Percentiles rank a stretch among this genome's conserved stretches.
phyloP scores from a whole-genome alignment of 768 basidiomycete species.

The Amanita fuliginea region DNA sequence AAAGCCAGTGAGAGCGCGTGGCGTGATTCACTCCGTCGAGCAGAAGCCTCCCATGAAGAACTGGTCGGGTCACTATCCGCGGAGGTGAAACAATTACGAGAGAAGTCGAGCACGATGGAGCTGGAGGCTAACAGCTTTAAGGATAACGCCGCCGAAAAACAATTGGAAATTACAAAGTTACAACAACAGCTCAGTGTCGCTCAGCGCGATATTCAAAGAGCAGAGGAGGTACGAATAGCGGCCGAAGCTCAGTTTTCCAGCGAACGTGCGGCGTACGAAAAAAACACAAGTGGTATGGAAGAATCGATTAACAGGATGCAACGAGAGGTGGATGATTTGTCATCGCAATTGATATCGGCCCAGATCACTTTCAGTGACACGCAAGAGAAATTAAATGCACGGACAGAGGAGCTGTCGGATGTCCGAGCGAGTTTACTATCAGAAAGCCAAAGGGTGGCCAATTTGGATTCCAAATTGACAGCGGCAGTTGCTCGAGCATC shows the following conservation, averaged over 20 bases:
- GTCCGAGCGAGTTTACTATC: conserved; percentile 8
- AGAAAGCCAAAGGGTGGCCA: conserved; percentile 10
- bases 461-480: conserved; percentile 13
- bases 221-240: neutral
- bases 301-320: conserved; percentile 5
- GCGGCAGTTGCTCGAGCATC: conserved; percentile 10
- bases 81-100: conserved; percentile 2
- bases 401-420: conserved; percentile 6
- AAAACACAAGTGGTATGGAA: conserved; percentile 4
- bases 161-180: conserved; percentile 5
- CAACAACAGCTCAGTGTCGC: conserved; percentile 4
- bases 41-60: neutral
- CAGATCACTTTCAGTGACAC: neutral
- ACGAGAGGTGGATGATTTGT: conserved; percentile 8
- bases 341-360: conserved; percentile 7
- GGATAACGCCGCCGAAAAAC: conserved; percentile 4
- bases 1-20: neutral
- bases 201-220: neutral
- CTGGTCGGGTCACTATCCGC: neutral
- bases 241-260: conserved; percentile 1
- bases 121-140: conserved; percentile 2
- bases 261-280: conserved; percentile 3
- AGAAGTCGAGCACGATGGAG: neutral
- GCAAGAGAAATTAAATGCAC: conserved; percentile 6
- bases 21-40: neutral